Evolutionary conservation across 139 green algal species (phyloP).

Genomic region (Coccomyxa sp.): DNA sequence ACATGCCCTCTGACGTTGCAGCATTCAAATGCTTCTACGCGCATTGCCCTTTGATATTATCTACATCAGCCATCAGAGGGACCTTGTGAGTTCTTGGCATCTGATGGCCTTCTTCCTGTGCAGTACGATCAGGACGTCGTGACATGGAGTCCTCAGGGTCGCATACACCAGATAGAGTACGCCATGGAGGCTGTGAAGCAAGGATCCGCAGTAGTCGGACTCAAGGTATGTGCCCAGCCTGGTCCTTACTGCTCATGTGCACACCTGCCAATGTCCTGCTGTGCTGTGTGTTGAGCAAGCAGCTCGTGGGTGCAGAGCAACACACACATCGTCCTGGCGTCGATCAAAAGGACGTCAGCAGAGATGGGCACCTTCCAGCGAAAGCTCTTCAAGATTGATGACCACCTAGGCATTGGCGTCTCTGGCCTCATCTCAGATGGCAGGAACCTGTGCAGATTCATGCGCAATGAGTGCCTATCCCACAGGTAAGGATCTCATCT

Average conservation of each 20-base stretch:
- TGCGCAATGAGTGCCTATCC: constrained; percentile 95
- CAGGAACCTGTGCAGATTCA: constrained; percentile 89
- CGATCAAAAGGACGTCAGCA: constrained; percentile 82
- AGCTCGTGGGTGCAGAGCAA: constrained; percentile 54
- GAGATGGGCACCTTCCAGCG: constrained; percentile 89
- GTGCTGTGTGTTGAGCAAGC: not conserved
- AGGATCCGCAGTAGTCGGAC: constrained; percentile 85
- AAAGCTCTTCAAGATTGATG: constrained; percentile 97
- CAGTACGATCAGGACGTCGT: constrained; percentile 98
- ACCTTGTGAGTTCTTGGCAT: too few species aligned
- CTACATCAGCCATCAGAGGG: too few species aligned
- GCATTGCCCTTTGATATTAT: not conserved
- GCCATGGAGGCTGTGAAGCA: constrained; percentile 99
- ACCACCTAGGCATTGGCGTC: constrained; percentile 96
- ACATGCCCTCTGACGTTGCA: not conserved
- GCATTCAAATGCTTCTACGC: not conserved
- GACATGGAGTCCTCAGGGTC: constrained; percentile 92
- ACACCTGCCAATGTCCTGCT: not conserved
- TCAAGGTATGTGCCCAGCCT: constrained; percentile 59
- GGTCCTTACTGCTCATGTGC: not conserved
- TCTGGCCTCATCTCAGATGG: constrained; percentile 93
- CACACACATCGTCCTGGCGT: constrained; percentile 86
- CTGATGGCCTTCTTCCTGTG: not conserved
- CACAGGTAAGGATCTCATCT: constrained; percentile 83
- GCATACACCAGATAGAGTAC: constrained; percentile 96